Evolutionary conservation across 805 yeast genomes (phyloP).

Genomic region (Saturnispora serradocipensis): DNA sequence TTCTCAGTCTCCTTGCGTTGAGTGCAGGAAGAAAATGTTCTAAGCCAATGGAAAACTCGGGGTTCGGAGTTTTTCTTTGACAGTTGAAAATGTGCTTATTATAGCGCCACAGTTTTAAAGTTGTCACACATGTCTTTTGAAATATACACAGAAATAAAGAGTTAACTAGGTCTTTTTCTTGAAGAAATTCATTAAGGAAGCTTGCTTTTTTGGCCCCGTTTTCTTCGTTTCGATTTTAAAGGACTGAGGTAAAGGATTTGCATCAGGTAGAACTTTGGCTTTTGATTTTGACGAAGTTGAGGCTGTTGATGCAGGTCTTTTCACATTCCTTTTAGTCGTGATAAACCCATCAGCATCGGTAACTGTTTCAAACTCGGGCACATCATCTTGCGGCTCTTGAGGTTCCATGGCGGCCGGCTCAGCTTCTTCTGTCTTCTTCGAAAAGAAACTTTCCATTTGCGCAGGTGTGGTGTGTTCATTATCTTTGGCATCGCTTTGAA

Average conservation of each 20-base stretch:
- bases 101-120: background rate
- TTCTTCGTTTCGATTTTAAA: background rate
- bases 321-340: conserved; percentile 14
- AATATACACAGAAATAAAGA: background rate
- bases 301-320: background rate
- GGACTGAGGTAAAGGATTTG: conserved; percentile 4
- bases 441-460: background rate
- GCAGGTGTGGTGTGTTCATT: background rate
- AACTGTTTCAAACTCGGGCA: conserved; percentile 18
- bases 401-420: background rate
- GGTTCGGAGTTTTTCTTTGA: background rate
- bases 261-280: conserved; percentile 1
- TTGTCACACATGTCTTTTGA: background rate
- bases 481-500: conserved; percentile 3
- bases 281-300: background rate
- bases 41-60: background rate
- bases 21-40: background rate
- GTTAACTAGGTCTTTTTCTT: conserved; percentile 17
- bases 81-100: background rate
- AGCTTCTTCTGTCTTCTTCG: background rate
- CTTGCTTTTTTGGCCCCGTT: conserved; percentile 17
- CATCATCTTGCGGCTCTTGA: background rate
- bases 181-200: conserved; percentile 26
- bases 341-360: conserved; percentile 27
- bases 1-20: background rate